Percentiles rank a stretch among this genome's conserved stretches.
phyloP scores from a whole-genome alignment of 2,329 filamentous ascomycete species.

The Aspergillus felis region DNA sequence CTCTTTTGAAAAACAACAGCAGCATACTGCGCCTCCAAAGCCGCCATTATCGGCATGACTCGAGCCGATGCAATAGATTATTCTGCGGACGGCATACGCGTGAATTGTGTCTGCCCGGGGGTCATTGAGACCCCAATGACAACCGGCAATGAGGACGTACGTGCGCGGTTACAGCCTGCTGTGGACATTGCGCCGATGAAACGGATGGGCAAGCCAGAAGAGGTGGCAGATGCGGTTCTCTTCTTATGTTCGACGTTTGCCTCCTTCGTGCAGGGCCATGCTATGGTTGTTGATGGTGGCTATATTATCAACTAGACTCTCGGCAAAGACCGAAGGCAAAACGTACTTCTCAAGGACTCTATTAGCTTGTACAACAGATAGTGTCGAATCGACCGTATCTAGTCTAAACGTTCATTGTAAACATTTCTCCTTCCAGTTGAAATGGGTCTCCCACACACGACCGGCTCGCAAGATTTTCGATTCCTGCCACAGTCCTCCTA shows the following conservation, averaged over 20 bases:
- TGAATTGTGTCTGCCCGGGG: constrained; percentile 39
- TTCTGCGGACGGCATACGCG: constrained; percentile 34
- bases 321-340: neutral
- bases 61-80: constrained; percentile 56
- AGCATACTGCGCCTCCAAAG: constrained; percentile 56
- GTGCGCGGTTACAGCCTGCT: constrained; percentile 38
- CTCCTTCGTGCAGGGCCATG: constrained; percentile 52
- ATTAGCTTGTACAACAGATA: neutral
- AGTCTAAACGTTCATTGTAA: neutral
- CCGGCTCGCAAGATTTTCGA: constrained; percentile 21
- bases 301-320: constrained; percentile 41
- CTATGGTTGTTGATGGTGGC: constrained; percentile 52
- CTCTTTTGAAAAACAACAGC: constrained; percentile 29
- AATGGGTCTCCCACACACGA: constrained; percentile 22
- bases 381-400: neutral
- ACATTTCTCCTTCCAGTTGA: constrained; percentile 19
- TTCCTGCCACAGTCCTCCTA: constrained; percentile 39
- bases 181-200: constrained; percentile 49
- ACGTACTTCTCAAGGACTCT: neutral
- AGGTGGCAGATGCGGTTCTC: constrained; percentile 49
- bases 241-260: constrained; percentile 49
- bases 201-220: constrained; percentile 49
- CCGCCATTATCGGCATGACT: constrained; percentile 57
- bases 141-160: constrained; percentile 38
- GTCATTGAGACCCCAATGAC: constrained; percentile 49